Conservation (phyloP, 2,329 filamentous ascomycete species). For the Trichoderma cornu-damae region DNA sequence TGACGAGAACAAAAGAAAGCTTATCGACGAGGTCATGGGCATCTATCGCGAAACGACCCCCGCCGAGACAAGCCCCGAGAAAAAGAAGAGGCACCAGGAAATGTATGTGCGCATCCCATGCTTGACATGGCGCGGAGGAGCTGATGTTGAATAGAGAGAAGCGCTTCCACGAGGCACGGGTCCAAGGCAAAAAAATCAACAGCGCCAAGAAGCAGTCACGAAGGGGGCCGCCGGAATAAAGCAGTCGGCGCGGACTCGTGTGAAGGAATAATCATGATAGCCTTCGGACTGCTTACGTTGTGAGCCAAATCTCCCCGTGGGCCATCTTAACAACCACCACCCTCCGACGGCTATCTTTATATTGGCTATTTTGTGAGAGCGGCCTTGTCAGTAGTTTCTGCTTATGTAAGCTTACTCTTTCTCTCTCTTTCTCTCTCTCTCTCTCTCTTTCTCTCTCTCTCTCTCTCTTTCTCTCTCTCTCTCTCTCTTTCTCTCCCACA, state of each 20-base stretch:
- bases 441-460: no score
- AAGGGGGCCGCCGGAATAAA: constrained; percentile 30
- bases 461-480: not conserved
- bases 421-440: no score
- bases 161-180: constrained; percentile 40
- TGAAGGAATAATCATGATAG: not conserved
- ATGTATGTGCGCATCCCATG: constrained; percentile 36
- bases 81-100: constrained; percentile 44
- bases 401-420: constrained; percentile 2
- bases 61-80: constrained; percentile 41
- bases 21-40: constrained; percentile 43
- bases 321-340: not conserved
- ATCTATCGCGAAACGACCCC: constrained; percentile 47
- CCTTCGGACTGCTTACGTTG: not conserved
- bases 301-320: not conserved
- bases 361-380: not conserved
- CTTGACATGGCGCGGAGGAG: no score
- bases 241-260: not conserved
- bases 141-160: constrained; percentile 38
- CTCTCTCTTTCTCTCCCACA: not conserved
- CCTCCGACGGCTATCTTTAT: not conserved
- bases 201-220: constrained; percentile 48
- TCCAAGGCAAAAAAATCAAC: constrained; percentile 45
- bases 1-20: constrained; percentile 48
- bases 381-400: not conserved